These are phyloP conservation scores for Leptographium radiaticola DNA, from an alignment of 2,329 filamentous ascomycete genomes.

Conservation along the genomic window DNA sequence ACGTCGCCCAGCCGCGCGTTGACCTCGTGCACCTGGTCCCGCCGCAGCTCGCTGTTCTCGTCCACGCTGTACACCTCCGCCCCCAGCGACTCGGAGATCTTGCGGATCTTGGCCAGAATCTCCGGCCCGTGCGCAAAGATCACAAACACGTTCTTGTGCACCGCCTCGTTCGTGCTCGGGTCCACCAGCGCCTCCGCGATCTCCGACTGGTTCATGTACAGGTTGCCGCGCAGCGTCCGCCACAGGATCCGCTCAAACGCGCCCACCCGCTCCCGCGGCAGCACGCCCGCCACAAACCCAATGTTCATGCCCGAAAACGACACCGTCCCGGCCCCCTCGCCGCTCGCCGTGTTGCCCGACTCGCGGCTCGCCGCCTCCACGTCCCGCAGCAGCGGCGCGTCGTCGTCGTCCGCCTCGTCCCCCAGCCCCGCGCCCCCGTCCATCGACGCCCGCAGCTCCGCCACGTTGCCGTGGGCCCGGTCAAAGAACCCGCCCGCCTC, in stretches of 20 bases:
- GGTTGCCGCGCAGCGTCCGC: constrained; percentile 90
- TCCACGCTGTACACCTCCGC: constrained; percentile 95
- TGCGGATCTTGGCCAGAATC: constrained; percentile 95
- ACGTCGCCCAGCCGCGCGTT: constrained; percentile 87
- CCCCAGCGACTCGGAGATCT: constrained; percentile 95
- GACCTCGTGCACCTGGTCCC: constrained; percentile 95
- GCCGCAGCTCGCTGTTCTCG: constrained; percentile 88
- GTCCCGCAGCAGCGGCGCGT: constrained; percentile 85
- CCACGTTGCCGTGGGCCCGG: constrained; percentile 86
- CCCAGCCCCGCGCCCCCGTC: constrained; percentile 25
- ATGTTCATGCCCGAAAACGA: constrained; percentile 98
- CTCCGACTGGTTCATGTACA: constrained; percentile 99
- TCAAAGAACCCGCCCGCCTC: constrained; percentile 98
- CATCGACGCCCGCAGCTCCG: constrained; percentile 85
- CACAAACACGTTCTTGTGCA: constrained; percentile 97
- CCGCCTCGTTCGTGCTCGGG: constrained; percentile 79
- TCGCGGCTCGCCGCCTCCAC: constrained; percentile 66
- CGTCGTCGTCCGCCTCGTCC: constrained; percentile 45
- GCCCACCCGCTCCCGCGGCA: constrained; percentile 80
- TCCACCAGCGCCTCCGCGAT: constrained; percentile 89
- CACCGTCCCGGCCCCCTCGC: constrained; percentile 35
- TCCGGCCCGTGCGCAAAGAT: constrained; percentile 98
- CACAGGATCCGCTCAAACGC: constrained; percentile 96
- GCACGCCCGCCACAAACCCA: constrained; percentile 93
- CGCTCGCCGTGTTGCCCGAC: constrained; percentile 11